Base-by-base conservation (phyloP, 2,329 filamentous ascomycete genomes). In the Hypomyces rosellus region DNA sequence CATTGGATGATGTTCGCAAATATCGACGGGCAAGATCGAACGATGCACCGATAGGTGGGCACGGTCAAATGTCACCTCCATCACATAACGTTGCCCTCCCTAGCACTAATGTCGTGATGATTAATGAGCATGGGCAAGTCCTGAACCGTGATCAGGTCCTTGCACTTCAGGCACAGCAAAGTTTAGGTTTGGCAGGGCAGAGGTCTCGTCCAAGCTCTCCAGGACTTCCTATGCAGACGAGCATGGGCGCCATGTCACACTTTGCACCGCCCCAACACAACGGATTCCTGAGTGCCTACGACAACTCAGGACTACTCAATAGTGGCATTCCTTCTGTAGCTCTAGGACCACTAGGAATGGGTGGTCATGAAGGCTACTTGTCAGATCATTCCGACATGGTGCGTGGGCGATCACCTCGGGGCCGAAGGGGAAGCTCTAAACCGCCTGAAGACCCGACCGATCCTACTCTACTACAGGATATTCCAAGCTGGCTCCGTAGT, bases 361-460 rank as follows among this genome's bases (percentile, higher is more conserved):
- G 78, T 40, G 78, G 80, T 41, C 84, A 84, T 55, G 90, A 95
- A 67, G 90, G 89, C 40, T 96, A 97, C 67, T 75, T 96, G 46
- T 96, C 92, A 22, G 93, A 97, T 64, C 89, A 95, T 64, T 95
- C 89, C 39, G 92, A 96, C 59, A 88, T 96, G 69, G 81, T 82
- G 50, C 87, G 93, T 55, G 93, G 93, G 46, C 85, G 93, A 50
- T 97, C 92, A 53, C 93, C 93, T 51, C 84, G 93, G 60, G 93
- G 93, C 61, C 84, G 93, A 56, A 81, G 93, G 59, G 93, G 93
- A 57, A 96, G 86, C 76, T 96, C 89, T 40, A 99, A 97, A 78
- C 93, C 93, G 30, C 93, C 93, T 43, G 93, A 99, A 75, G 93
- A 99, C 63, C 93, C 93, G 4, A 97, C 92, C 16, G 93, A 99